These are phyloP conservation scores for Inonotus hispidus DNA, from an alignment of 1,284 basidiomycete genomes.

Conservation along the genomic window DNA sequence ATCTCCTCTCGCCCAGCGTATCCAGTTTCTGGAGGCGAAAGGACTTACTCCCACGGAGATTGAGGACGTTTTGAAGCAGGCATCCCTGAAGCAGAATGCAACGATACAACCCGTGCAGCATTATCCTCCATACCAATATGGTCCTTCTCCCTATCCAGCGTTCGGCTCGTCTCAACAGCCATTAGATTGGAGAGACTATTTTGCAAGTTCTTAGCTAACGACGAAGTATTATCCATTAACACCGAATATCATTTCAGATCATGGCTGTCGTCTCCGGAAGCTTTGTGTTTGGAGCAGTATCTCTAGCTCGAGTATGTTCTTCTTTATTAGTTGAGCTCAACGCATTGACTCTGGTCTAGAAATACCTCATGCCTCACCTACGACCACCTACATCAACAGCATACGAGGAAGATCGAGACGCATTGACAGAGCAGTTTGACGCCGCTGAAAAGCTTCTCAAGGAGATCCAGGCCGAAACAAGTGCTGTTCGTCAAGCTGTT, in stretches of 20 bases:
- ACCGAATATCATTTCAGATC: constrained; percentile 51
- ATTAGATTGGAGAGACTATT: constrained; percentile 94
- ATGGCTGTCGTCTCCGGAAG: constrained; percentile 90
- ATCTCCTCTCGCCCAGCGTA: constrained; percentile 77
- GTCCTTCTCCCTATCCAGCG: constrained; percentile 40
- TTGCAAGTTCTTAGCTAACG: constrained; percentile 50
- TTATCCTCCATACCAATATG: constrained; percentile 28
- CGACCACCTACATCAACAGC: constrained; percentile 85
- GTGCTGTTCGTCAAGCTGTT: constrained; percentile 68
- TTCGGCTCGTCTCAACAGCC: constrained; percentile 38
- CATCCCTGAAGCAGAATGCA: constrained; percentile 32
- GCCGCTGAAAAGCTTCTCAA: constrained; percentile 80
- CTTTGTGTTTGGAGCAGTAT: constrained; percentile 82
- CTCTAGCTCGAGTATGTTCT: constrained; percentile 71
- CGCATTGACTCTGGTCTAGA: constrained; percentile 41
- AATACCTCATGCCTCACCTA: constrained; percentile 90
- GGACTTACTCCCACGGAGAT: constrained; percentile 84
- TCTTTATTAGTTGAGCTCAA: neutral
- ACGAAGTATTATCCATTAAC: constrained; percentile 12
- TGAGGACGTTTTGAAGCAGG: constrained; percentile 76
- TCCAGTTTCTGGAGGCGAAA: constrained; percentile 93
- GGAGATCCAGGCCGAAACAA: constrained; percentile 77
- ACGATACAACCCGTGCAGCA: constrained; percentile 21
- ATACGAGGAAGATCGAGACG: constrained; percentile 85
- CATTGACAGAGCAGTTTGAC: constrained; percentile 88